These are phyloP conservation scores for Delonix regia DNA, from an alignment of 306 rosid genomes.

Conservation along the genomic window DNA sequence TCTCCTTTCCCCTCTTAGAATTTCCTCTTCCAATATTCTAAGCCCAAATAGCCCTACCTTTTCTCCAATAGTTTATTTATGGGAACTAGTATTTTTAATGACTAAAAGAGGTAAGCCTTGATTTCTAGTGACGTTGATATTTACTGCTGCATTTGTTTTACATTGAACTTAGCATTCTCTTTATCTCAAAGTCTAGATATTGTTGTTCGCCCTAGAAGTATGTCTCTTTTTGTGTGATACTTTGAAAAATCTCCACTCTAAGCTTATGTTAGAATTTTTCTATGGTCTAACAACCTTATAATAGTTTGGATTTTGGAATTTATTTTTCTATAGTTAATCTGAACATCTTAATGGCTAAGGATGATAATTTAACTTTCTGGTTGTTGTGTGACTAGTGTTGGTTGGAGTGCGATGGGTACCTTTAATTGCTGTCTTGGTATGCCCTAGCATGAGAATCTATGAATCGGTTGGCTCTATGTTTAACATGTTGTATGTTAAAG, in stretches of 20 bases:
- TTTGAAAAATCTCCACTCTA: conserved; percentile 3
- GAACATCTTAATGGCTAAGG: too few species aligned
- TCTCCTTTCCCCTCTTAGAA: too few species aligned
- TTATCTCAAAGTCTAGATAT: neutral
- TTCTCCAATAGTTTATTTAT: conserved; percentile 55
- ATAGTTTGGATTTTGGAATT: neutral
- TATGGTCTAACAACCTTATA: neutral
- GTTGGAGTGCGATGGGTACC: too few species aligned
- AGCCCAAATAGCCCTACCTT: too few species aligned
- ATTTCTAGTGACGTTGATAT: conserved; percentile 5
- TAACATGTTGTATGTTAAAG: too few species aligned
- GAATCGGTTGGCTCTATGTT: too few species aligned
- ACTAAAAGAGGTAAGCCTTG: conserved; percentile 54
- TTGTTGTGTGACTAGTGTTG: too few species aligned
- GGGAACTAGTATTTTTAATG: conserved; percentile 73
- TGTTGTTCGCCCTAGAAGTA: neutral
- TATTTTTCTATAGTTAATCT: neutral
- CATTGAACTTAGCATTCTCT: neutral
- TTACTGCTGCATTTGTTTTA: conserved; percentile 3
- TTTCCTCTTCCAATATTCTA: too few species aligned
- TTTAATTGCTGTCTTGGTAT: too few species aligned
- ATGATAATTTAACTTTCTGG: too few species aligned
- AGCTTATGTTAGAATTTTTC: neutral
- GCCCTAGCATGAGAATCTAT: too few species aligned
- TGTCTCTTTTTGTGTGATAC: neutral